Conservation (phyloP, 164 flowering plant species). For the Magnolia sinica region DNA sequence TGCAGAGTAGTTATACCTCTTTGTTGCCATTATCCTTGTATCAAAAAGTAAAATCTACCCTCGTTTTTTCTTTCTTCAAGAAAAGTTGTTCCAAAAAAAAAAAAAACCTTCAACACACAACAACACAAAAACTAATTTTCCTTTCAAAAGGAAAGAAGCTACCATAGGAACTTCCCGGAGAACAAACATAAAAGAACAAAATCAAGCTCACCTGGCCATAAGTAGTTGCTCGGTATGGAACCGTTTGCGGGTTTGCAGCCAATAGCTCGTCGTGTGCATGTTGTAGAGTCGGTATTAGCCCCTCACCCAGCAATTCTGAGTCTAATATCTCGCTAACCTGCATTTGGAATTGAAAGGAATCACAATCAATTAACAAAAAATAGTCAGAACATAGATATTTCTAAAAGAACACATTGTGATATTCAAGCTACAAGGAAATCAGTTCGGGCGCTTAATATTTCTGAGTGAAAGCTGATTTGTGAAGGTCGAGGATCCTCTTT, state of each 20-base stretch:
- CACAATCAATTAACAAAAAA: neutral
- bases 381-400: neutral
- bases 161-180: neutral
- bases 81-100: too few species aligned
- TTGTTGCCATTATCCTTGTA: neutral
- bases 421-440: neutral
- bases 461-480: neutral
- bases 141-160: neutral
- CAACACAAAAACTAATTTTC: neutral
- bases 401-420: neutral
- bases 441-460: neutral
- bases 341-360: slow-evolving; percentile 13
- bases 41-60: neutral
- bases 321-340: slow-evolving; percentile 99
- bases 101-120: neutral
- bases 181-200: slow-evolving; percentile 2
- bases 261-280: slow-evolving; percentile 85
- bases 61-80: neutral
- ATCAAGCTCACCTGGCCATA: slow-evolving; percentile 69
- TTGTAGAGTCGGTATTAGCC: slow-evolving; percentile 85
- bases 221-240: slow-evolving; percentile 75
- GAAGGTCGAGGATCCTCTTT: too few species aligned
- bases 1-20: neutral
- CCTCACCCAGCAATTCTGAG: slow-evolving; percentile 96
- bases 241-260: slow-evolving; percentile 66